These are phyloP conservation scores for Fragaria vesca DNA, from an alignment of 306 rosid genomes.

Conservation along the genomic window DNA sequence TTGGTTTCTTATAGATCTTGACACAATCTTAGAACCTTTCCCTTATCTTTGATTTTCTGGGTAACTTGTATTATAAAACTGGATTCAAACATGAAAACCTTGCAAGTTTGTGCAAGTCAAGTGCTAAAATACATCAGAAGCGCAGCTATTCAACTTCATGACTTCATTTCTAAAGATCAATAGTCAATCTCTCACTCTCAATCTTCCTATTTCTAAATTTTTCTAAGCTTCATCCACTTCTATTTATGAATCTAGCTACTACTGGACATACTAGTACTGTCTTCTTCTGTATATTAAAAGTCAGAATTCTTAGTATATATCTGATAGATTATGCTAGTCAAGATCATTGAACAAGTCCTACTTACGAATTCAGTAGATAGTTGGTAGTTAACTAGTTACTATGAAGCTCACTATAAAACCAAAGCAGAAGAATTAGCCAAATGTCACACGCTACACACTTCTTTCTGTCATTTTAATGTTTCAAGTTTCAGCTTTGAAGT, in stretches of 20 bases:
- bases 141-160: background rate
- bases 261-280: background rate
- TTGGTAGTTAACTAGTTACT: background rate
- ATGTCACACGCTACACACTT: background rate
- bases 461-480: background rate
- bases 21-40: background rate
- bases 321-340: background rate
- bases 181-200: background rate
- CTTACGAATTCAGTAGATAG: background rate
- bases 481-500: background rate
- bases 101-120: background rate
- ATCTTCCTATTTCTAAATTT: background rate
- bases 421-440: background rate
- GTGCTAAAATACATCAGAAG: background rate
- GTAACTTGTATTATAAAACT: background rate
- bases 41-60: background rate
- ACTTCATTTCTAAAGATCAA: background rate
- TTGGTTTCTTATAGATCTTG: background rate
- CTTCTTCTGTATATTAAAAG: background rate
- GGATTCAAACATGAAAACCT: background rate
- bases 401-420: background rate
- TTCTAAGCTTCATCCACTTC: background rate
- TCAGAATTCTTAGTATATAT: background rate
- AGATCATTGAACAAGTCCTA: constrained; percentile 2
- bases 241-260: background rate